Base-by-base conservation (phyloP, 768 basidiomycete species). In the Omphalotus guepiniiformis region DNA sequence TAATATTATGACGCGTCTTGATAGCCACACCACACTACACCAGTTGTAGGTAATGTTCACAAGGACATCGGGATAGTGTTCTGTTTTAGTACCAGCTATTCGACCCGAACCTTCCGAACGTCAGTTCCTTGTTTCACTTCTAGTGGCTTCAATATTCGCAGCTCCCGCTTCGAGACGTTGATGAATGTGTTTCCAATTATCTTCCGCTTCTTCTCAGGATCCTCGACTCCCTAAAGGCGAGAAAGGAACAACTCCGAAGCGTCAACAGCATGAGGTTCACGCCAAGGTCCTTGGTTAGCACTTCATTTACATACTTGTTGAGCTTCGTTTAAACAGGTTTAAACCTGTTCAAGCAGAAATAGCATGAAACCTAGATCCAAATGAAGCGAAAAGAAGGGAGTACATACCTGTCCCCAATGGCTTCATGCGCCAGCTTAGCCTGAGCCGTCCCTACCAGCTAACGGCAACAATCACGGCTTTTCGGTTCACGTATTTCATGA, bases 291-390 rank as follows among this genome's bases (percentile, higher is more conserved):
- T 81, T 80, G 66, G 85, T 90, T 42, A 99, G 78, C 93, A 95
- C 97, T 56, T 85, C 81, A 65, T 95, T 65, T 13, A 99, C n/a
- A n/a, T n/a, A n/a, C 96, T 64, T 96, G 93, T 44, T 78, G 62
- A 8, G 85, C 93, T 64, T 99, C 96, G 60, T 97, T 86, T 55
- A 87, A 67, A 43, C 96, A 88, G 9, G 98, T 76, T 22, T 98
- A 94, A 49, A 96, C 96, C 59, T 99, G 98, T 67, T 98, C 95
- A 36, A 98, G 96, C 93, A 98, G n/a, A 94, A 70, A 98, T 96
- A 8, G 94, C 96, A 60, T 95, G 96, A 77, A 99, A 99, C 50
- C 94, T 95, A 57, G 15, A 6, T 30, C 38, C 8, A 42, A 37
- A n/a, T n/a, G 37, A 23, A 38, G 43, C 26, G 39, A 32, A 21